A percentile compares a stretch with the other conserved stretches of the same genome.
Evolutionary conservation across 1,284 basidiomycete species (phyloP).

Genomic region (Apiotrichum sp.): DNA sequence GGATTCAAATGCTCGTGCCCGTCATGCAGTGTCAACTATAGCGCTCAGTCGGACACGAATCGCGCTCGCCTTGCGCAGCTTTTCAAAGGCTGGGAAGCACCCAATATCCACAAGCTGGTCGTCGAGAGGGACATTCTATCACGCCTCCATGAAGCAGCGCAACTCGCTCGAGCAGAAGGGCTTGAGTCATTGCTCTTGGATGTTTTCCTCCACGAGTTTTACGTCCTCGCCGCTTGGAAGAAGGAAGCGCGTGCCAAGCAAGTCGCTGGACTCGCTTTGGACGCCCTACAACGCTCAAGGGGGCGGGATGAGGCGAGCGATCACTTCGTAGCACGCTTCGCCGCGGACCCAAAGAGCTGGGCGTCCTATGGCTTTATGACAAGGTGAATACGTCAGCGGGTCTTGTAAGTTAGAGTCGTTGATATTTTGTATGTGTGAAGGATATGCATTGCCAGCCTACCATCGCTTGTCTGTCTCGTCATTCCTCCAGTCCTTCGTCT

Average conservation of each 20-base stretch:
- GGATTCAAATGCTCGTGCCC: constrained; percentile 7
- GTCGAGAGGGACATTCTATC: not conserved
- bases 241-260: not conserved
- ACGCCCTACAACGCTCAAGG: not conserved
- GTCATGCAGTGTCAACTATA: not conserved
- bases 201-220: not conserved
- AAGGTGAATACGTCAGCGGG: no score
- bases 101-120: not conserved
- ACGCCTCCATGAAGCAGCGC: not conserved
- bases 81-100: not conserved
- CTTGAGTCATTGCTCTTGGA: not conserved
- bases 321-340: not conserved
- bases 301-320: not conserved
- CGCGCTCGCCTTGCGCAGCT: not conserved
- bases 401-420: not conserved
- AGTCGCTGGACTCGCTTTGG: not conserved
- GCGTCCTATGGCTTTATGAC: not conserved
- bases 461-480: no score
- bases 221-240: constrained; percentile 1
- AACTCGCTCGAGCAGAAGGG: not conserved
- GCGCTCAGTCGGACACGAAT: not conserved
- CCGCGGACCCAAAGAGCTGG: not conserved
- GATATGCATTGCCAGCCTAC: no score
- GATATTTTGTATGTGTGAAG: not conserved
- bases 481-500: no score